phyloP scores from a whole-genome alignment of 2,329 filamentous ascomycete genomes.

The Ophiostoma perfectum region DNA sequence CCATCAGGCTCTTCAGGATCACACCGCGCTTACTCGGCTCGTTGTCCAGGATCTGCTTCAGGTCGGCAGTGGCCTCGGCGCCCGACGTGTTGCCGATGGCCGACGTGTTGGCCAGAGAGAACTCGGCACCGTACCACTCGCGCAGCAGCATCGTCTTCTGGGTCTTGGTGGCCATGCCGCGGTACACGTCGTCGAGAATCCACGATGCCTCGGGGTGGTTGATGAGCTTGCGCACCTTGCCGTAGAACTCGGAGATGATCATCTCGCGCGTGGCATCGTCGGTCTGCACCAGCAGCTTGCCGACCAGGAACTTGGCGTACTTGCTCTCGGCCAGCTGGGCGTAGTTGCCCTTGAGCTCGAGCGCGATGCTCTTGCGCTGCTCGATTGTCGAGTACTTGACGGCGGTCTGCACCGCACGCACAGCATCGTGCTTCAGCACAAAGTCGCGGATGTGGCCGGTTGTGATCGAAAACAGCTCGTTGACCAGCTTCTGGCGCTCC shows the following conservation, averaged over 20 bases:
- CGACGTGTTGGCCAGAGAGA: constrained; percentile 58
- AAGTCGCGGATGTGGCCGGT: constrained; percentile 90
- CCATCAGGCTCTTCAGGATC: constrained; percentile 78
- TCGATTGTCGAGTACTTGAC: constrained; percentile 88
- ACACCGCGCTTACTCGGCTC: constrained; percentile 80
- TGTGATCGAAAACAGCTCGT: constrained; percentile 86
- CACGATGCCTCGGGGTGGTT: constrained; percentile 94
- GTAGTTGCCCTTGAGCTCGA: constrained; percentile 80
- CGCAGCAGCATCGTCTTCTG: constrained; percentile 81
- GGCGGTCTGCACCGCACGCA: constrained; percentile 92
- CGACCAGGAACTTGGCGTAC: constrained; percentile 96
- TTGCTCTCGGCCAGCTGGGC: constrained; percentile 82
- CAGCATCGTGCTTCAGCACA: constrained; percentile 96
- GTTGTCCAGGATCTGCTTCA: constrained; percentile 67
- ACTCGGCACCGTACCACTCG: constrained; percentile 96
- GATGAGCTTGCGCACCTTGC: constrained; percentile 85
- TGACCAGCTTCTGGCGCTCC: constrained; percentile 79
- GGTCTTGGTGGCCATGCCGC: constrained; percentile 74
- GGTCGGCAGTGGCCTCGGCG: constrained; percentile 54
- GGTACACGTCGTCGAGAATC: constrained; percentile 96
- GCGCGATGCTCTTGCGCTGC: constrained; percentile 80
- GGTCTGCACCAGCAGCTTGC: constrained; percentile 89
- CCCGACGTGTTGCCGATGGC: constrained; percentile 11
- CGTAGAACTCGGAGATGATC: constrained; percentile 92
- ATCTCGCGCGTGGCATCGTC: constrained; percentile 80